These are phyloP conservation scores for Fusarium sarcochroum DNA, from an alignment of 2,329 filamentous ascomycete species.

Conservation along the genomic window DNA sequence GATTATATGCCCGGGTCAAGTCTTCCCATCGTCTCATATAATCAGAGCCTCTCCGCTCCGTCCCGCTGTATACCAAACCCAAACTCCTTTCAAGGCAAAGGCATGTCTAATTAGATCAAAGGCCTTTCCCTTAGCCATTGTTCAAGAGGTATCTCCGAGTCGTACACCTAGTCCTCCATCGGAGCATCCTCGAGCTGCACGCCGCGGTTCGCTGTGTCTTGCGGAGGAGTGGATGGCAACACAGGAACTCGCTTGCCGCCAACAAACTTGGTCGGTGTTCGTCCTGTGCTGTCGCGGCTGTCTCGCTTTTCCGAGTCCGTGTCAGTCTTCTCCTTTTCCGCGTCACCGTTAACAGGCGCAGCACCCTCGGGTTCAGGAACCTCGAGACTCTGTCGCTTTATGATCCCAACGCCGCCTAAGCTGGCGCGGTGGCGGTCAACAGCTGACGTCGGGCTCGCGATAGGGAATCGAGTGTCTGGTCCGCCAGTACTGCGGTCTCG, in stretches of 20 bases:
- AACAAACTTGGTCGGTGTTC: conserved; percentile 61
- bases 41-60: conserved; percentile 17
- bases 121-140: conserved; percentile 25
- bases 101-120: conserved; percentile 21
- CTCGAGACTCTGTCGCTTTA: conserved; percentile 81
- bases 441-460: conserved; percentile 74
- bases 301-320: conserved; percentile 70
- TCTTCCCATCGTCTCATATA: conserved; percentile 18
- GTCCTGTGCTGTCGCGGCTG: conserved; percentile 75
- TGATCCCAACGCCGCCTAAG: conserved; percentile 58
- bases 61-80: conserved; percentile 31
- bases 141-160: conserved; percentile 22
- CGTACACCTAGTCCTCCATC: conserved; percentile 62
- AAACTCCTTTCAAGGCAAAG: conserved; percentile 36
- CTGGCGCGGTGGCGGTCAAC: conserved; percentile 66
- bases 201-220: conserved; percentile 55
- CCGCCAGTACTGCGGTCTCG: conserved; percentile 84
- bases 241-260: conserved; percentile 62
- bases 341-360: conserved; percentile 61
- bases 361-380: conserved; percentile 75
- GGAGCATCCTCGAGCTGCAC: conserved; percentile 67
- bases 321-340: conserved; percentile 47
- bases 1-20: conserved; percentile 25
- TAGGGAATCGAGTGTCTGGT: conserved; percentile 86
- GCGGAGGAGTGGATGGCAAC: conserved; percentile 48